These are phyloP conservation scores for Fusarium sororula DNA, from an alignment of 2,329 filamentous ascomycete species.

Conservation along the genomic window DNA sequence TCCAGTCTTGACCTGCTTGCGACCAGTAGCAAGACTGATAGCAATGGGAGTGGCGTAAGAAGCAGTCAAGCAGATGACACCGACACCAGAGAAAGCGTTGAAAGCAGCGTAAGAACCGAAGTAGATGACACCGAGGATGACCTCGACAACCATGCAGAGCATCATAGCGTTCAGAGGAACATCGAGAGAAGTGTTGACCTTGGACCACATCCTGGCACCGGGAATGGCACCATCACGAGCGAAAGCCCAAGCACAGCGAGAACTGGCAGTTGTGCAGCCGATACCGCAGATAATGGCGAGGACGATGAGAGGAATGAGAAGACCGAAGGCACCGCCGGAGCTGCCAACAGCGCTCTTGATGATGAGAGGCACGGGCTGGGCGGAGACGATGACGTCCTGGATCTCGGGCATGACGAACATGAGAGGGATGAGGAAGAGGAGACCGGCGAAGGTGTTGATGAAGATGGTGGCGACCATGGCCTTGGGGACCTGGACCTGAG, in stretches of 20 bases:
- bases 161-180: slow-evolving; percentile 16
- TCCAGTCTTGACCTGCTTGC: slow-evolving; percentile 1
- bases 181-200: neutral
- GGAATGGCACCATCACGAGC: slow-evolving; percentile 14
- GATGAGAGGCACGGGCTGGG: slow-evolving; percentile 72
- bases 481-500: slow-evolving; percentile 74
- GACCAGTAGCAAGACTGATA: neutral
- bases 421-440: slow-evolving; percentile 74
- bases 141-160: neutral
- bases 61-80: slow-evolving; percentile 7
- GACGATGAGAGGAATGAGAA: slow-evolving; percentile 1
- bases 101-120: slow-evolving; percentile 9
- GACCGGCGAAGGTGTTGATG: slow-evolving; percentile 72
- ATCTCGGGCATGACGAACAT: slow-evolving; percentile 75
- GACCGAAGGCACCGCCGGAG: neutral
- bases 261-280: slow-evolving; percentile 8
- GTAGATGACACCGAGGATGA: slow-evolving; percentile 11
- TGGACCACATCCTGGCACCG: slow-evolving; percentile 1
- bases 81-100: slow-evolving; percentile 9
- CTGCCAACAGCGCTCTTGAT: slow-evolving; percentile 52
- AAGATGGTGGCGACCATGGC: slow-evolving; percentile 74
- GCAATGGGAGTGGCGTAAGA: slow-evolving; percentile 10
- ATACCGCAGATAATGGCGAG: slow-evolving; percentile 9
- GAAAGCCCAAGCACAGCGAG: slow-evolving; percentile 16
- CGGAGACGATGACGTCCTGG: slow-evolving; percentile 59